phyloP scores from a whole-genome alignment of 768 basidiomycete genomes.

The Sporobolomyces pararoseus region DNA sequence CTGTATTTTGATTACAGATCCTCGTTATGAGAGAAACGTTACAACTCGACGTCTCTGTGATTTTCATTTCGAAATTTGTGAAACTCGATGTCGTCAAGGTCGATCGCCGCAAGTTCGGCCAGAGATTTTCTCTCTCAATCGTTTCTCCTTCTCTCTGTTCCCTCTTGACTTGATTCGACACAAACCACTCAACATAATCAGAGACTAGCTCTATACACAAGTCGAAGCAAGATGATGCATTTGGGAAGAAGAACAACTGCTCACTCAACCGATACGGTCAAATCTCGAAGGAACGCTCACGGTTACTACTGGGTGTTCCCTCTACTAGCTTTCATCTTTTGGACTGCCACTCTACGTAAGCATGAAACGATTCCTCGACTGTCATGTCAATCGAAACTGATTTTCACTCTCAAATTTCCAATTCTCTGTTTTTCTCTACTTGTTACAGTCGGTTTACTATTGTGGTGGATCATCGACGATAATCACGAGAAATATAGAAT shows the following conservation, averaged over 20 bases:
- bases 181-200: not conserved
- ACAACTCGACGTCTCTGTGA: no score
- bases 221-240: not conserved
- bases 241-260: not conserved
- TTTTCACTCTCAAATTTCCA: not conserved
- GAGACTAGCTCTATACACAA: not conserved
- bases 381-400: not conserved
- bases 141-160: not conserved
- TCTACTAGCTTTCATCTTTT: constrained; percentile 4
- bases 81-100: no score
- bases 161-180: no score
- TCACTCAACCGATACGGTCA: constrained; percentile 1
- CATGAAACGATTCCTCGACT: not conserved
- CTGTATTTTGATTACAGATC: no score
- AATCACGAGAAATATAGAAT: constrained; percentile 16
- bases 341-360: constrained; percentile 20
- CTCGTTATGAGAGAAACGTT: no score
- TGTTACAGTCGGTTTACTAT: constrained; percentile 19
- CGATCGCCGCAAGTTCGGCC: no score
- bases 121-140: no score
- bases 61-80: no score
- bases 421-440: not conserved
- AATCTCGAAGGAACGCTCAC: constrained; percentile 3
- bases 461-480: constrained; percentile 35
- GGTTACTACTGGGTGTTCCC: constrained; percentile 29